Base-by-base conservation (phyloP, 2,329 filamentous ascomycete genomes). In the Cladobotryum mycophilum region DNA sequence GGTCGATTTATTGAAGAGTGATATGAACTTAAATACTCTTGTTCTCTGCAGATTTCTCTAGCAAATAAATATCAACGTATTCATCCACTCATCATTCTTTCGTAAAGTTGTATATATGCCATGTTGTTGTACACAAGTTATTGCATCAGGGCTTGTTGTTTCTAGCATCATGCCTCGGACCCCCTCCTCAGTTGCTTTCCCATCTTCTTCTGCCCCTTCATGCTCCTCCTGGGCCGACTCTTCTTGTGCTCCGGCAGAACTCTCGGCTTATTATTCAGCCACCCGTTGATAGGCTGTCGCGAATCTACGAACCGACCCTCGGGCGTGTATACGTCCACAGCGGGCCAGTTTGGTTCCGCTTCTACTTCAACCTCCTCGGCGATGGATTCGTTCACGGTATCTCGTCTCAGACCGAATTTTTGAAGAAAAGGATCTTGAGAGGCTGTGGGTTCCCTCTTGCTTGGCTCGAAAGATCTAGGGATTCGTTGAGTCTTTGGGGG, bases 251-350 rank as follows among this genome's bases (percentile, higher is more conserved):
- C 69, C 18, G 68, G 68, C 20, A 72, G 67, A n/a, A 73, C 68
- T 13, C 70, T 72, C 25, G 80, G 79, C 63, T 81, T 81, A 56
- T 78, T 79, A 47, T 85, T 65, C 53, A 84, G 52, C 79, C 84
- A 90, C 6, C 82, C 88, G 59, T 86, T 83, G 74, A 95, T 83
- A 1, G 88, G 86, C 56, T 64, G 66, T 35, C 89, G 75, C 9
- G 73, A 70, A 1, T 78, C 85, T 30, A 97, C 74, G 59, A 87
- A 93, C 60, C 82, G 84, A n/a, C 93, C 93, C 52, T 89, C 78
- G 0, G 93, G 93, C 25, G 80, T 87, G 61, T 86, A 96, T 0
- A 97, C 82, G 58, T 97, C 91, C 6, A 99, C 79, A 9, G 83
- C 74, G 0, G 89, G 89, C 73, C 82, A 83, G 18, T 71, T 67